Evolutionary conservation across 768 basidiomycete genomes (phyloP).

Genomic region (Leucosporidium yakuticum): DNA sequence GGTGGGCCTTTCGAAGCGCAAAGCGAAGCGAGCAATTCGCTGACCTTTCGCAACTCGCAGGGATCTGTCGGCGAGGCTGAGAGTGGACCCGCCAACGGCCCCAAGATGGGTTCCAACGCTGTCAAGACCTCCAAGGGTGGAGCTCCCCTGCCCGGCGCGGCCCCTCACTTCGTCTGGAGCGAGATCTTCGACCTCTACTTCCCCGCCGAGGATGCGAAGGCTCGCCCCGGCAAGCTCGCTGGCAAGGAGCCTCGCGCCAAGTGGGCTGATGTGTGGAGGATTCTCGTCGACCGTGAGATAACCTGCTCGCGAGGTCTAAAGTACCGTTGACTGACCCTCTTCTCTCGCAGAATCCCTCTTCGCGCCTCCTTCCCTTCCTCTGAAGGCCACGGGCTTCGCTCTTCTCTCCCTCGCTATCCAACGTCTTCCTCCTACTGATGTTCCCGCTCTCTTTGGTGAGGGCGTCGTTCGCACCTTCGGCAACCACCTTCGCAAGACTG

Average conservation of each 20-base stretch:
- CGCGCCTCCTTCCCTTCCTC: conserved; percentile 68
- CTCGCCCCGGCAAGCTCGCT: conserved; percentile 29
- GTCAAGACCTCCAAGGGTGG: conserved; percentile 35
- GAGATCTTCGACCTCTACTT: conserved; percentile 71
- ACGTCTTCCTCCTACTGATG: conserved; percentile 57
- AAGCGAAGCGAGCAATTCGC: neutral
- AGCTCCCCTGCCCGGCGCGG: conserved; percentile 58
- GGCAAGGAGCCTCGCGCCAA: conserved; percentile 49
- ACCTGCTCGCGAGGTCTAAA: too few species aligned
- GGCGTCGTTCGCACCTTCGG: conserved; percentile 97
- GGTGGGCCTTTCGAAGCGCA: conserved; percentile 48
- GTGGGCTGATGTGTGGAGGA: conserved; percentile 83
- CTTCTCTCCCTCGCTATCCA: conserved; percentile 74
- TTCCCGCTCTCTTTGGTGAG: conserved; percentile 84
- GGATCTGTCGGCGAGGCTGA: conserved; percentile 46
- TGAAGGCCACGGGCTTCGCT: conserved; percentile 95
- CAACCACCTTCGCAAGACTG: conserved; percentile 72
- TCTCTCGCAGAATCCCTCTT: conserved; percentile 69
- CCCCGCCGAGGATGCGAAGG: conserved; percentile 41
- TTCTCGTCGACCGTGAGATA: conserved; percentile 78
- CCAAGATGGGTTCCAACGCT: conserved; percentile 31
- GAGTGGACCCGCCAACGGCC: conserved; percentile 45
- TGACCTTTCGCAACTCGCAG: conserved; percentile 21
- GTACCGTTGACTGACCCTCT: neutral
- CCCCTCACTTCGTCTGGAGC: conserved; percentile 83